phyloP scores from a whole-genome alignment of 2,329 filamentous ascomycete genomes.

The Xylaria sp. region DNA sequence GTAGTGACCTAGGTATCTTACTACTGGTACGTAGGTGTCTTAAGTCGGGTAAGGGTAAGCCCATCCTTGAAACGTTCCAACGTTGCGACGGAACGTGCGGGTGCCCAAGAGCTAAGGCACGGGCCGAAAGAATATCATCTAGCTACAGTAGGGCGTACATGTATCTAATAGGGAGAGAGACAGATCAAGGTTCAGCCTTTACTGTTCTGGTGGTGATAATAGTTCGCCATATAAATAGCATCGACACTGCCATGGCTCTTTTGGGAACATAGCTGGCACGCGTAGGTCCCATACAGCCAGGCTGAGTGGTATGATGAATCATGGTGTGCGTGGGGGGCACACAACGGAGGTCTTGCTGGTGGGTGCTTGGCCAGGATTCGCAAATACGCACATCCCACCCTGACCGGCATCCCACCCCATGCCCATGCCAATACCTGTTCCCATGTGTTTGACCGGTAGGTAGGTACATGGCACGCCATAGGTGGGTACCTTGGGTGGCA shows the following conservation, averaged over 20 bases:
- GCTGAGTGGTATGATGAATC: constrained; percentile 34
- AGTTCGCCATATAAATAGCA: constrained; percentile 24
- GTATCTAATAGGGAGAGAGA: not conserved
- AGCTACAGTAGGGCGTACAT: constrained; percentile 10
- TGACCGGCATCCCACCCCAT: constrained; percentile 26
- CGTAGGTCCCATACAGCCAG: constrained; percentile 25
- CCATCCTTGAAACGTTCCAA: constrained; percentile 21
- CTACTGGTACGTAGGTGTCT: not conserved
- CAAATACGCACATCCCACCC: constrained; percentile 30
- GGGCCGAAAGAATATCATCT: constrained; percentile 32
- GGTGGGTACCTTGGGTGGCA: constrained; percentile 6
- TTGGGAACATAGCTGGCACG: constrained; percentile 31
- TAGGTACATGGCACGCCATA: constrained; percentile 23
- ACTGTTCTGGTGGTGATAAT: constrained; percentile 18
- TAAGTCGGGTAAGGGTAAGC: constrained; percentile 2
- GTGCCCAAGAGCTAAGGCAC: constrained; percentile 31
- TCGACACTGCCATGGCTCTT: constrained; percentile 29
- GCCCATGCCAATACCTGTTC: constrained; percentile 28
- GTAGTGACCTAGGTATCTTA: constrained; percentile 1
- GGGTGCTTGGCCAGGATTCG: constrained; percentile 28
- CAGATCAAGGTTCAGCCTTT: constrained; percentile 21
- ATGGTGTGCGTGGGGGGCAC: constrained; percentile 33
- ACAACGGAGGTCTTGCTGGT: constrained; percentile 31
- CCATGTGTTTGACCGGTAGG: constrained; percentile 23
- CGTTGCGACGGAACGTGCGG: constrained; percentile 26